Conservation (phyloP, 2,329 filamentous ascomycete genomes). For the Trichocomaceae sp. region DNA sequence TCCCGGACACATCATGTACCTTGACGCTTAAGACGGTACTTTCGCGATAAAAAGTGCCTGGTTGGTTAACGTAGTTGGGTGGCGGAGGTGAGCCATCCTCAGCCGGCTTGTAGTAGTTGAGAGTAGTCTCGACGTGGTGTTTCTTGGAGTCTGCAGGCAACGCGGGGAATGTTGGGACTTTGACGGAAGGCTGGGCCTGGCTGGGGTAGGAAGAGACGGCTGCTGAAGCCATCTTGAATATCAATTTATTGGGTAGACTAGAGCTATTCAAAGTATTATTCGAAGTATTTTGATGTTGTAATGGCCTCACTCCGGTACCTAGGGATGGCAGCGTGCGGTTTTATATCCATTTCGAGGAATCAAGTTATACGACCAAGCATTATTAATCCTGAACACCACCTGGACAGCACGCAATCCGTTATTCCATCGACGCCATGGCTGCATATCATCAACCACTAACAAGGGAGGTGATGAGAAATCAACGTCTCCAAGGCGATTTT, state of each 20-base stretch:
- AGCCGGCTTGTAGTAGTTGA: constrained; percentile 44
- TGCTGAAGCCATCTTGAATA: constrained; percentile 24
- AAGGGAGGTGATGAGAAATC: constrained; percentile 27
- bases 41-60: constrained; percentile 32
- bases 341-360: background rate
- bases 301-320: background rate
- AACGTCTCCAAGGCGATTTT: background rate
- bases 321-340: background rate
- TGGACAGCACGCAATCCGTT: constrained; percentile 31
- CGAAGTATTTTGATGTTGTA: background rate
- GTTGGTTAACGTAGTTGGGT: constrained; percentile 29
- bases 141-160: constrained; percentile 19
- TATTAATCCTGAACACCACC: constrained; percentile 26
- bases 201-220: constrained; percentile 21
- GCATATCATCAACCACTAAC: background rate
- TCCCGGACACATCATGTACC: constrained; percentile 39
- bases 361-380: background rate
- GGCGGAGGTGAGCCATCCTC: constrained; percentile 39
- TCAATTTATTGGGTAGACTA: background rate
- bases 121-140: constrained; percentile 36
- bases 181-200: constrained; percentile 10
- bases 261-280: background rate
- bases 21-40: constrained; percentile 37
- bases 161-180: constrained; percentile 12
- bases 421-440: constrained; percentile 14